Base-by-base conservation (phyloP, 2,329 filamentous ascomycete species). In the Chaetomium sp. region DNA sequence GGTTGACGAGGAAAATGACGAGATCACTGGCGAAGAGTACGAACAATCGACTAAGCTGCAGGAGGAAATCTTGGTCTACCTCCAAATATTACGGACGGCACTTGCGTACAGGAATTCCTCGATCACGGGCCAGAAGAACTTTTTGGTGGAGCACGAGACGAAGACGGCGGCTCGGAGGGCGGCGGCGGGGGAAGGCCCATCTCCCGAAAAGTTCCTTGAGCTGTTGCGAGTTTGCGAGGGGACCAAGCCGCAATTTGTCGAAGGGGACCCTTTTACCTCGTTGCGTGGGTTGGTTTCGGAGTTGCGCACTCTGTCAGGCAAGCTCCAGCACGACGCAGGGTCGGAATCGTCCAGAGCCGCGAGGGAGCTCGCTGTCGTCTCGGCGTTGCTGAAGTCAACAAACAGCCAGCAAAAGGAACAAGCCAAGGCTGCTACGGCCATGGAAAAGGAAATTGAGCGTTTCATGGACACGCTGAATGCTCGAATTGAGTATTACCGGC, bases 1-100 rank as follows among this genome's bases (percentile, higher is more conserved):
- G 1, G 87, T 98, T 21, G 95, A 98, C 70, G 88, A 95, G 72
- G 92, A 96, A 49, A 87, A 87, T 0, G 80, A 80, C 19, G 92
- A 96, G 64, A 84, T 87, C 2, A 94, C 92, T 12, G 95, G 95
- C 27, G 90, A 97, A 65, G 95, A 98, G 74, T 95, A 97, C 68
- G 90, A 92, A 70, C 86, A 91, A 35, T 96, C 94, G 0, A 92
- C 93, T 0, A 91, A 91, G 74, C 85, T 89, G 54, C 94, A 98
- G 77, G 94, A 97, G 67, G 88, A 96, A 73, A 85, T 97, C 50
- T 91, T 94, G 76, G 91, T 91, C 7, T 96, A 96, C 72, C 90
- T 96, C 64, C 88, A 93, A 73, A 88, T 86, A 9, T 80, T 97
- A 31, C 85, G 92, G 65, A 87, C 90, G 0, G 82, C 90, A 56